Conservation (phyloP, 1,139 yeast genomes). For the Maudiozyma humilis region DNA sequence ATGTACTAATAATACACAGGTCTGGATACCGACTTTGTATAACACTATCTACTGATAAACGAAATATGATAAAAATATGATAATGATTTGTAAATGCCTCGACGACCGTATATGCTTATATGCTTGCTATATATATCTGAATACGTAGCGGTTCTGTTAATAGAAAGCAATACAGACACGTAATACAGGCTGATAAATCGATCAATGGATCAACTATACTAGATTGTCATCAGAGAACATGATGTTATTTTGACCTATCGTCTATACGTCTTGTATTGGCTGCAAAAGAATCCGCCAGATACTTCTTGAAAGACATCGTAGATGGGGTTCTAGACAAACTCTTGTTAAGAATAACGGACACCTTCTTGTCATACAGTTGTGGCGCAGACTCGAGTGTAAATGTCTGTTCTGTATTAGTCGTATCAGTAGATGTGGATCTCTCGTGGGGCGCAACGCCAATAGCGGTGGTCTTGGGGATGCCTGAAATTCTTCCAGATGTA, state of each 20-base stretch:
- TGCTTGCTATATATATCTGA: too few relatives aligned
- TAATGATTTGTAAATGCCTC: not conserved
- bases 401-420: conserved; percentile 39
- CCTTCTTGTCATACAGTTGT: conserved; percentile 71
- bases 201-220: too few relatives aligned
- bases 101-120: too few relatives aligned
- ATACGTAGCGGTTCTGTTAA: too few relatives aligned
- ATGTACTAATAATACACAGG: too few relatives aligned
- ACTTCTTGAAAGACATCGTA: conserved; percentile 64
- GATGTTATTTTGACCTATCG: not conserved
- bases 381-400: conserved; percentile 64
- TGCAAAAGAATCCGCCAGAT: conserved; percentile 56
- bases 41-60: too few relatives aligned
- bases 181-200: too few relatives aligned
- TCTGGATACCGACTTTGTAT: too few relatives aligned
- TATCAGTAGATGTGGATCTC: conserved; percentile 46
- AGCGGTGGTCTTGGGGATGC: conserved; percentile 14
- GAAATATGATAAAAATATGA: too few relatives aligned
- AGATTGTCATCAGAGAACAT: not conserved
- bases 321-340: conserved; percentile 72
- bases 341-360: conserved; percentile 62
- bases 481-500: conserved; percentile 37
- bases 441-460: conserved; percentile 30
- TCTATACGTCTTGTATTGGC: conserved; percentile 22
- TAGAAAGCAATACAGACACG: too few relatives aligned